Conservation (phyloP, 495 filamentous ascomycete species). For the Penicilliopsis zonata region DNA sequence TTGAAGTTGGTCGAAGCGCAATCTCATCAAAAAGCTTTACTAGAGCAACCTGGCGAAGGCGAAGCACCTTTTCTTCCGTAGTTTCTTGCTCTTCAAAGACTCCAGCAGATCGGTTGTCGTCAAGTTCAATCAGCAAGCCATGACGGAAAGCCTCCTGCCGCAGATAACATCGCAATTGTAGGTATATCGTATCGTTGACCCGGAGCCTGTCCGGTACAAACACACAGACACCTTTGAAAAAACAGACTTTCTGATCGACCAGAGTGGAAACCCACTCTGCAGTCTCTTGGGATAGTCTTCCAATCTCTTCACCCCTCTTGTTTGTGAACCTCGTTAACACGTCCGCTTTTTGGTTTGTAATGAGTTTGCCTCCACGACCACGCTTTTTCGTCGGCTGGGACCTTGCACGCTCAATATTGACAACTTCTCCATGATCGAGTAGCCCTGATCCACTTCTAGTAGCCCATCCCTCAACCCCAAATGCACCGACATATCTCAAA, state of each 20-base stretch:
- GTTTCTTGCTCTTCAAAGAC: constrained; percentile 78
- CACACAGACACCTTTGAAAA: constrained; percentile 81
- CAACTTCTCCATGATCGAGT: constrained; percentile 61
- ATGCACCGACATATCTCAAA: constrained; percentile 75
- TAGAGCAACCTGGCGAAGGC: constrained; percentile 76
- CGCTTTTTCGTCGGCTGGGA: constrained; percentile 47
- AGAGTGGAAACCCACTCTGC: constrained; percentile 91
- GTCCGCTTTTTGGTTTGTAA: constrained; percentile 50
- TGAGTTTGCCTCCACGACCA: constrained; percentile 36
- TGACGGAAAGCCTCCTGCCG: constrained; percentile 61
- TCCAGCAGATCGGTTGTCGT: constrained; percentile 60
- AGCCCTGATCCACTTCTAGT: constrained; percentile 71
- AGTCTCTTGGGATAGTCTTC: constrained; percentile 76
- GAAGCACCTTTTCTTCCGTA: constrained; percentile 68
- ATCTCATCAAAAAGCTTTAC: constrained; percentile 86
- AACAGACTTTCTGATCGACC: constrained; percentile 83
- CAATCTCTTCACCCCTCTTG: constrained; percentile 65
- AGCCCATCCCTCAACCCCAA: constrained; percentile 85
- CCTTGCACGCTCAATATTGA: constrained; percentile 80
- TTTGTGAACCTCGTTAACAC: constrained; percentile 93
- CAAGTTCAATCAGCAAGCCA: constrained; percentile 37
- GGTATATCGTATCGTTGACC: constrained; percentile 84
- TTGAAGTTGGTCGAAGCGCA: constrained; percentile 59
- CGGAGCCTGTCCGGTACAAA: constrained; percentile 74
- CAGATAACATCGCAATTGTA: constrained; percentile 74